Percentiles rank a stretch among this genome's conserved stretches.
These are phyloP conservation scores for Croton setiger DNA, from an alignment of 441 rosid species.

Conservation along the genomic window DNA sequence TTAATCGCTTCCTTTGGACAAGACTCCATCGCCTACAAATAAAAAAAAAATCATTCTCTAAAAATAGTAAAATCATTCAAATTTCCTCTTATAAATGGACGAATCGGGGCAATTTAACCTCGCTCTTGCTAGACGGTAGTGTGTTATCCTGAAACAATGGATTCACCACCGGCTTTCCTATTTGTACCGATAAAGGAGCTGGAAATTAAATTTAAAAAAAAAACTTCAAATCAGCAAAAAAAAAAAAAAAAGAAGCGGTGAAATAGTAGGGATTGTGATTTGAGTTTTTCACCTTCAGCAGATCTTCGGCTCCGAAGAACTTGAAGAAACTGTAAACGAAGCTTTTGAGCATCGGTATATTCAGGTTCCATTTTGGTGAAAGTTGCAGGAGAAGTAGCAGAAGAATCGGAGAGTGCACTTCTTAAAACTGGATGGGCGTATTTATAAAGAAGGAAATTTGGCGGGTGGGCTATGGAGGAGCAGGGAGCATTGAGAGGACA, in stretches of 20 bases:
- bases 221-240: not conserved
- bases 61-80: not conserved
- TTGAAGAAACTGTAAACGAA: slow-evolving; percentile 53
- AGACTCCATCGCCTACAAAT: slow-evolving; percentile 60
- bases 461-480: slow-evolving; percentile 21
- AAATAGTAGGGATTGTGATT: not conserved
- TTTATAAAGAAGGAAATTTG: slow-evolving; percentile 19
- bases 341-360: slow-evolving; percentile 19
- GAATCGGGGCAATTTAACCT: slow-evolving; percentile 30
- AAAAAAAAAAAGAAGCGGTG: not conserved
- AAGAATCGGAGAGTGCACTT: not conserved
- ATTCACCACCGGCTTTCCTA: slow-evolving; percentile 47
- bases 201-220: slow-evolving; percentile 16
- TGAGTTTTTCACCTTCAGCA: slow-evolving; percentile 33
- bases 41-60: not conserved
- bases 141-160: slow-evolving; percentile 59
- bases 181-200: slow-evolving; percentile 55
- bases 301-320: slow-evolving; percentile 55
- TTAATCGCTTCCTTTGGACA: slow-evolving; percentile 54
- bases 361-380: slow-evolving; percentile 5
- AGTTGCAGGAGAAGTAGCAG: not conserved
- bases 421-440: not conserved
- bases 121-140: slow-evolving; percentile 34
- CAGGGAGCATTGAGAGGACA: slow-evolving; percentile 16
- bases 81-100: not conserved